phyloP scores from a whole-genome alignment of 441 rosid species.

The Euphorbia corollata region DNA sequence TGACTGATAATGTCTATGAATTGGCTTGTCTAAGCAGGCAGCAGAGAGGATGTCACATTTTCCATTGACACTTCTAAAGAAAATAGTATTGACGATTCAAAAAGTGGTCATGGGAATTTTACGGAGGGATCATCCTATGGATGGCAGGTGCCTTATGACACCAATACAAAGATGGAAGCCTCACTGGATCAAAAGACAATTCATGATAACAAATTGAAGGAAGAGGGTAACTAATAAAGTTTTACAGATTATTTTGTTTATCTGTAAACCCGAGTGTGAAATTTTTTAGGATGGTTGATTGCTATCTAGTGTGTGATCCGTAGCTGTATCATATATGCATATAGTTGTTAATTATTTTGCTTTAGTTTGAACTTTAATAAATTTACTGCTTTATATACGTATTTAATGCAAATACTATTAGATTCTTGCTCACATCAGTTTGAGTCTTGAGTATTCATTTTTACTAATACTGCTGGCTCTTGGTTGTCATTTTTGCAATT shows the following conservation, averaged over 20 bases:
- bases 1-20: slow-evolving; percentile 21
- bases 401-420: neutral
- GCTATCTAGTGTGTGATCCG: neutral
- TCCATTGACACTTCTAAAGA: slow-evolving; percentile 47
- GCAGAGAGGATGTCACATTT: slow-evolving; percentile 53
- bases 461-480: neutral
- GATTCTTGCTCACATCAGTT: neutral
- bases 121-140: slow-evolving; percentile 31
- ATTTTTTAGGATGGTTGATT: neutral
- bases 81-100: slow-evolving; percentile 37
- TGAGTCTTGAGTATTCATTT: neutral
- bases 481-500: neutral
- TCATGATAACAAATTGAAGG: slow-evolving; percentile 41
- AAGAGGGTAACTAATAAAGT: slow-evolving; percentile 45
- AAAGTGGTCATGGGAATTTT: slow-evolving; percentile 27
- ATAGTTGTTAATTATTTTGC: neutral
- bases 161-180: slow-evolving; percentile 28
- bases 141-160: slow-evolving; percentile 23
- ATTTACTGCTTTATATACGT: neutral
- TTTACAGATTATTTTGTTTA: slow-evolving; percentile 16
- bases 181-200: slow-evolving; percentile 27
- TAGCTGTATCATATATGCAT: neutral
- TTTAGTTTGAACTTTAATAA: neutral
- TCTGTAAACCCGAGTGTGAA: slow-evolving; percentile 1
- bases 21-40: slow-evolving; percentile 50